Evolutionary conservation across 257 asterid species (phyloP), one percentile per base, ranked within the genome.

Genomic region (Solanum gracilifrons): DNA sequence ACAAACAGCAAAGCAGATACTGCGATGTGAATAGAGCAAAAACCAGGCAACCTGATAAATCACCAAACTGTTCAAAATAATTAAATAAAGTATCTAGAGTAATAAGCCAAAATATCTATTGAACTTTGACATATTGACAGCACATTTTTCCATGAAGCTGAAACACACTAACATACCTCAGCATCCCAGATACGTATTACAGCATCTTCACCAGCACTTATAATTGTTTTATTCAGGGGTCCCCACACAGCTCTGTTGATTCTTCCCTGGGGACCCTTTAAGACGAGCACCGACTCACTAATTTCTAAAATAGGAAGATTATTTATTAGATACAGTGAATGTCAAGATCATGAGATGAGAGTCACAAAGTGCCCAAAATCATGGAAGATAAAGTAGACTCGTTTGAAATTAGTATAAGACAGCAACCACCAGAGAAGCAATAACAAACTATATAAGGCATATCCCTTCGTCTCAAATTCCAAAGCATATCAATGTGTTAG

Each of bases 231-330:
- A 92, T 97, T 97, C 88, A 97, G 90, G 87, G 98, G 98, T 66
- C 99, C 99, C 99, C 99, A 97, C 71, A 95, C 94, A 90, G 98
- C 99, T 89, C 99, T 92, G 88, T 95, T 95, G 82, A 97, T 95
- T 91, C 99, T 93, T 92, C 98, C 98, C 64, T 89, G 92, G 32
- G 96, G 95, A 41, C 99, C 99, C 91, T 93, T 95, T 15, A 97
- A 85, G 37, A 83, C 32, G 37, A 93, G 95, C 73, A 90, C 90
- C 21, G 99, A 95, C 58, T 97, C 98, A 71, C 93, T 90, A 31
- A 87, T 86, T 91, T 97, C 98, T 97, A 95, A 87, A 84, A 88
- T 15, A 69, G 41, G 29, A 7, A 83, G 83, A 71, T 29, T 41
- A n/a, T 29, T 29, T 48, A 48, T 82, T 48, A 82, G 69, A 46